Conservation (phyloP, 1,139 yeast species). For the Geotrichum armillariae region DNA sequence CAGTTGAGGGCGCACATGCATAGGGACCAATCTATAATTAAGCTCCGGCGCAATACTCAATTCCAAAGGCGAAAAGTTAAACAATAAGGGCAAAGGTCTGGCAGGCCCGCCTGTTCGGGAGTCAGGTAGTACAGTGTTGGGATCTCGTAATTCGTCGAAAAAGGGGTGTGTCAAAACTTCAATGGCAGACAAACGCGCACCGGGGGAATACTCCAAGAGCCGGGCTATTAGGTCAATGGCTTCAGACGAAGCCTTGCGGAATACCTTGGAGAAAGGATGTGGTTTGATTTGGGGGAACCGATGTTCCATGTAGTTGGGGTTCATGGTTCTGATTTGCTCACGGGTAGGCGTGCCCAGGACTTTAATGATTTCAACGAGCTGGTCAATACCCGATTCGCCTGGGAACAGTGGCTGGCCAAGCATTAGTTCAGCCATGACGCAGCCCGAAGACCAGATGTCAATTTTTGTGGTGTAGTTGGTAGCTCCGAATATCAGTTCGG, state of each 20-base stretch:
- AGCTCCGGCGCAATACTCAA: constrained; percentile 44
- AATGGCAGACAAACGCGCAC: constrained; percentile 65
- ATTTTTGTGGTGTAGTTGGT: constrained; percentile 94
- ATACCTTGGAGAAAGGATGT: constrained; percentile 82
- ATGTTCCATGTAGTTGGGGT: constrained; percentile 96
- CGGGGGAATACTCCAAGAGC: constrained; percentile 75
- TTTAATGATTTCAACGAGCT: constrained; percentile 93
- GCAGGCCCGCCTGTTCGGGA: constrained; percentile 40
- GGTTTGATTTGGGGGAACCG: constrained; percentile 96
- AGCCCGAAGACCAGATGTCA: constrained; percentile 97
- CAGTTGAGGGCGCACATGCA: constrained; percentile 40
- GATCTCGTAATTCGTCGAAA: constrained; percentile 71
- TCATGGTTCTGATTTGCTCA: constrained; percentile 92
- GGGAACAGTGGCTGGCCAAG: constrained; percentile 97
- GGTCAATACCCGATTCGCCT: constrained; percentile 97
- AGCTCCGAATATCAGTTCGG: constrained; percentile 88
- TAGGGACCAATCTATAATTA: constrained; percentile 42
- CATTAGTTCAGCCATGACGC: constrained; percentile 95
- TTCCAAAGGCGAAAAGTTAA: constrained; percentile 43
- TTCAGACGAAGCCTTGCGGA: constrained; percentile 62
- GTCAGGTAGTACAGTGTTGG: constrained; percentile 54
- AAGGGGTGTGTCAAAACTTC: constrained; percentile 69
- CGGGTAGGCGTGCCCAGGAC: constrained; percentile 93
- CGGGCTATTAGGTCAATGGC: constrained; percentile 61
- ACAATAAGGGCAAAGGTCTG: constrained; percentile 43